A percentile compares a stretch with the other conserved stretches of the same genome.
These are phyloP conservation scores for Lanmaoa pseudosensibilis DNA, from an alignment of 768 basidiomycete species.

Conservation along the genomic window DNA sequence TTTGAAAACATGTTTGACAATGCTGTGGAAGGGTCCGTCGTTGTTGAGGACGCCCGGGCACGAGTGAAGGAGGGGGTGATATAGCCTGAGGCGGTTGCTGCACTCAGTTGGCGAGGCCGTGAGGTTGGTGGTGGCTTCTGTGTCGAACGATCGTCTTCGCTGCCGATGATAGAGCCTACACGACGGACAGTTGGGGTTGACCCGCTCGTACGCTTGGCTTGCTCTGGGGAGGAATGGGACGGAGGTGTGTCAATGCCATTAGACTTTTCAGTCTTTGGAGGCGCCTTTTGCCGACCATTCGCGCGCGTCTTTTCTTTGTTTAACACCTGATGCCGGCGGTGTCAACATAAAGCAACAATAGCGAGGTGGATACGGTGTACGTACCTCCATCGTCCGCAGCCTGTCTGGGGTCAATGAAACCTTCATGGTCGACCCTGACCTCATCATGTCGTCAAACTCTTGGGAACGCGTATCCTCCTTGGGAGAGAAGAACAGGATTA, in stretches of 20 bases:
- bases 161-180: conserved; percentile 65
- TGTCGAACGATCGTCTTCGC: conserved; percentile 45
- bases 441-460: conserved; percentile 93
- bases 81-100: conserved; percentile 41
- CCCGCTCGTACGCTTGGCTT: conserved; percentile 24
- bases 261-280: conserved; percentile 24
- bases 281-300: conserved; percentile 29
- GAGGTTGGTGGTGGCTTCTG: conserved; percentile 37
- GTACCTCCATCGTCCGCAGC: conserved; percentile 89
- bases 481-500: conserved; percentile 6
- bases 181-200: conserved; percentile 51
- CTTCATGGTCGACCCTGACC: conserved; percentile 88
- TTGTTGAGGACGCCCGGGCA: conserved; percentile 34
- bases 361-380: conserved; percentile 31
- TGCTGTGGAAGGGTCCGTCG: conserved; percentile 28
- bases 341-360: conserved; percentile 15
- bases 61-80: conserved; percentile 28
- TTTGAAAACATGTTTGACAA: conserved; percentile 16
- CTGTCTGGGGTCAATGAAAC: conserved; percentile 94
- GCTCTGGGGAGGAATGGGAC: conserved; percentile 21
- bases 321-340: conserved; percentile 47
- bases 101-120: conserved; percentile 48
- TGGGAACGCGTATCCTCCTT: conserved; percentile 61
- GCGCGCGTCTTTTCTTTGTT: conserved; percentile 66
- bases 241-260: conserved; percentile 18